Evolutionary conservation across 2,329 filamentous ascomycete species (phyloP), one percentile per base, ranked within the genome.

Genomic region (Talaromyces atroroseus): DNA sequence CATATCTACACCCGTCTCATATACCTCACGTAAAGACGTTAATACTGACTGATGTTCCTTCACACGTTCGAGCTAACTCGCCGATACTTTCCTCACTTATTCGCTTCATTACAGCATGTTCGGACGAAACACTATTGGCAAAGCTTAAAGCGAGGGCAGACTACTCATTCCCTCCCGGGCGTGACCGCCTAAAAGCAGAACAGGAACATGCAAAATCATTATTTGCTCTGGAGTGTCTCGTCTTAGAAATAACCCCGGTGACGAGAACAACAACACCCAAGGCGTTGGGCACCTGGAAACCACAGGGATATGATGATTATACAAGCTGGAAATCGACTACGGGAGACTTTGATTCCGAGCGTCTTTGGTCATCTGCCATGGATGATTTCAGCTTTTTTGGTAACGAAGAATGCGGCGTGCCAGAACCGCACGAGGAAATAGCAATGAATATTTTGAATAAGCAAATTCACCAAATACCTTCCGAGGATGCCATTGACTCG

Each of bases 371-470:
- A 50, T 82, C 82, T 8, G 81, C 82, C 3, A 73, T 77, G 56
- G 74, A 80, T 52, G 83, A 86, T 63, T 86, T 85, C 60, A 82
- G 80, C 26, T 84, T 84, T 67, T 86, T 86, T 57, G 77, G 74
- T 1, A 80, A 82, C 40, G 80, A 80, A 48, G 82, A 84, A 62
- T 81, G 80, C 58, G 71, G 78, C 11, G 71, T 80, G 14, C 57
- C 57, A 14, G 57, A 59, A 29, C 40, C 49, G 6, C 78, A 78
- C 14, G 71, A 72, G 23, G 67, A 71, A 52, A 76, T 79, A 32
- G 70, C 72, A 5, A 72, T 72, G 2, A 74, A 73, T 53, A 63
- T 62, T 5, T 59, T 72, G 24, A 76, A 75, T 38, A 71, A 75
- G 40, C 79, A 78, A 62, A 72, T 75, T 55, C 72, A 73, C 5